Evolutionary conservation across 805 yeast genomes (phyloP).

Genomic region (Lachancea cidri): DNA sequence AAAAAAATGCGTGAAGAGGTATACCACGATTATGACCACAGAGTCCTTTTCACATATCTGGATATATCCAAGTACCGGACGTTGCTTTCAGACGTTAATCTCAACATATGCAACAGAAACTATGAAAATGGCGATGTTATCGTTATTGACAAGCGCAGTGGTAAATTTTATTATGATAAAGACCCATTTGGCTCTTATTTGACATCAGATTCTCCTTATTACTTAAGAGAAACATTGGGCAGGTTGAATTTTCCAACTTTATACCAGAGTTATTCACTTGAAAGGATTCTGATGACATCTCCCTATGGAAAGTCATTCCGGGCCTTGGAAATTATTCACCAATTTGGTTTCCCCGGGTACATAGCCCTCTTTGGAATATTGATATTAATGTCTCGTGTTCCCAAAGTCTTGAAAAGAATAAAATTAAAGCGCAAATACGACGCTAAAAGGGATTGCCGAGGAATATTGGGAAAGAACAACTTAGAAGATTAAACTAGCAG

Average conservation of each 20-base stretch:
- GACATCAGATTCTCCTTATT: constrained; percentile 29
- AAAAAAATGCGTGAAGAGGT: constrained; percentile 46
- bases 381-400: constrained; percentile 3
- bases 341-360: constrained; percentile 43
- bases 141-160: constrained; percentile 41
- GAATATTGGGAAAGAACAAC: constrained; percentile 17
- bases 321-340: constrained; percentile 42
- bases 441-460: constrained; percentile 22
- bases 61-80: constrained; percentile 41
- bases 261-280: constrained; percentile 12
- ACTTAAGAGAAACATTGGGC: constrained; percentile 36
- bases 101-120: constrained; percentile 18
- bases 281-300: constrained; percentile 36
- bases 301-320: constrained; percentile 39
- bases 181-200: constrained; percentile 37
- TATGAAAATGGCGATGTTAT: constrained; percentile 52
- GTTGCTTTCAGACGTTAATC: constrained; percentile 24
- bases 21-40: constrained; percentile 40
- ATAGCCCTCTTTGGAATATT: constrained; percentile 10
- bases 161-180: constrained; percentile 29
- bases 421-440: constrained; percentile 15
- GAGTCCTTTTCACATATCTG: constrained; percentile 43
- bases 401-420: constrained; percentile 8
- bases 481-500: constrained; percentile 13
- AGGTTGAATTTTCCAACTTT: constrained; percentile 34